Evolutionary conservation across 331 rosid genomes (phyloP).

Genomic region (Malus hybrid): DNA sequence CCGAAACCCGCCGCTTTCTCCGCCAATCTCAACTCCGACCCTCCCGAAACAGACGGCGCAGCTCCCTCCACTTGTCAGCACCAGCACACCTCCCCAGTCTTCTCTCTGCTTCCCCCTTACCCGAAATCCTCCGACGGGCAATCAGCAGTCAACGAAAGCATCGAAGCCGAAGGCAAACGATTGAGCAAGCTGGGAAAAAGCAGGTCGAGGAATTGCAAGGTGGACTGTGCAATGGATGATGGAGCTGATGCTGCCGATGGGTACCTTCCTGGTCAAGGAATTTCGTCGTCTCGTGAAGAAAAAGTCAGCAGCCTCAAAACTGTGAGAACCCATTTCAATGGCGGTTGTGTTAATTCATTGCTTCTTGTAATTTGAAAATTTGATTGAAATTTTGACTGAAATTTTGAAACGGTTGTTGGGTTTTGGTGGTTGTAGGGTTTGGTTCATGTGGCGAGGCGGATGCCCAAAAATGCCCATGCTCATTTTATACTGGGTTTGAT

Average conservation of each 20-base stretch:
- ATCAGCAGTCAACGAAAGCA: slow-evolving; percentile 31
- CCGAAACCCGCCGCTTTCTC: slow-evolving; percentile 58
- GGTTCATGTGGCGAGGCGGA: slow-evolving; percentile 91
- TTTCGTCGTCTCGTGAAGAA: slow-evolving; percentile 82
- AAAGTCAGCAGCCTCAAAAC: slow-evolving; percentile 96
- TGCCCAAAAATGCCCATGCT: slow-evolving; percentile 98
- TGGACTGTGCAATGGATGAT: slow-evolving; percentile 59
- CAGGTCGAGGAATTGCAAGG: slow-evolving; percentile 67
- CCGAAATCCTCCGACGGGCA: slow-evolving; percentile 21
- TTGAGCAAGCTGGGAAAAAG: slow-evolving; percentile 53
- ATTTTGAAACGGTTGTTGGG: slow-evolving; percentile 13
- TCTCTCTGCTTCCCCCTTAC: not conserved
- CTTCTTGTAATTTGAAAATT: not conserved
- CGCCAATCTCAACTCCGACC: slow-evolving; percentile 69
- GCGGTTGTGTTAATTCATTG: not conserved
- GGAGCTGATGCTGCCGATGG: slow-evolving; percentile 76
- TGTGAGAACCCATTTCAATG: slow-evolving; percentile 38
- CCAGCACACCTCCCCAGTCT: slow-evolving; percentile 44
- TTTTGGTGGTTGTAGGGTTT: slow-evolving; percentile 55
- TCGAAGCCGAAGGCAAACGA: slow-evolving; percentile 63
- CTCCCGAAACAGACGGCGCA: slow-evolving; percentile 60
- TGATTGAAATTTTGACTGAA: no score
- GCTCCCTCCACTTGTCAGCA: slow-evolving; percentile 42
- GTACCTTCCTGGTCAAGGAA: slow-evolving; percentile 72
- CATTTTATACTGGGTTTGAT: slow-evolving; percentile 91